Evolutionary conservation across 306 rosid species (phyloP).

Genomic region (Crataegus laevigata): DNA sequence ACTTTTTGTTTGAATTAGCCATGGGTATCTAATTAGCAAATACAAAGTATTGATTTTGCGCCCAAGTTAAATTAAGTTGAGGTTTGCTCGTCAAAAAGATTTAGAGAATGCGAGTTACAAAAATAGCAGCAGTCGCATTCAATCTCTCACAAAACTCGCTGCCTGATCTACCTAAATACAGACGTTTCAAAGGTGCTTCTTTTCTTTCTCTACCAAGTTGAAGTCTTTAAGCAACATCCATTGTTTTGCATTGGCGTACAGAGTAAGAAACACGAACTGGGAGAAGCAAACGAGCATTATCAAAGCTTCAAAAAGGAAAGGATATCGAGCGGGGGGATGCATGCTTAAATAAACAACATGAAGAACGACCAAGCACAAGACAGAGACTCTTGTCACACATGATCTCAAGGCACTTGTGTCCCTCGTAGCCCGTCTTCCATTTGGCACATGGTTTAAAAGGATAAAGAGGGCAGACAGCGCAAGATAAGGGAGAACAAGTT

Average conservation of each 20-base stretch:
- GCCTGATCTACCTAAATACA: not conserved
- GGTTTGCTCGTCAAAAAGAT: too few relatives aligned
- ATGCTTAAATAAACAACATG: conserved; percentile 63
- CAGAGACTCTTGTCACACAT: conserved; percentile 16
- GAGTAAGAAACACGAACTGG: conserved; percentile 59
- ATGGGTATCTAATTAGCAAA: too few relatives aligned
- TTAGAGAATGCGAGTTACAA: too few relatives aligned
- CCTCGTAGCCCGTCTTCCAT: conserved; percentile 18
- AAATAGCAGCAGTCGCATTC: too few relatives aligned
- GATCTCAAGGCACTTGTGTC: conserved; percentile 21
- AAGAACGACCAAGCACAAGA: conserved; percentile 40
- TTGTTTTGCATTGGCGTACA: conserved; percentile 61
- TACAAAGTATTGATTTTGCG: too few relatives aligned
- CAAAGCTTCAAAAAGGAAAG: conserved; percentile 81
- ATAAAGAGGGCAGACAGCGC: conserved; percentile 46
- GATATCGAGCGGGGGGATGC: conserved; percentile 64
- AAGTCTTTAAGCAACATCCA: conserved; percentile 48
- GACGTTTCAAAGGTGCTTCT: conserved; percentile 44
- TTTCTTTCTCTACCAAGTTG: conserved; percentile 35
- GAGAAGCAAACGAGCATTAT: conserved; percentile 80
- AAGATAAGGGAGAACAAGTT: conserved; percentile 55
- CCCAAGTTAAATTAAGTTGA: too few relatives aligned
- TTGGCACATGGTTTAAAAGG: conserved; percentile 37
- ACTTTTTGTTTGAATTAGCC: too few relatives aligned
- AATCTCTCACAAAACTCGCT: too few relatives aligned